Evolutionary conservation across 2,329 filamentous ascomycete genomes (phyloP), one percentile per base, ranked within the genome.

Genomic region (Pestalotiopsis sp.): DNA sequence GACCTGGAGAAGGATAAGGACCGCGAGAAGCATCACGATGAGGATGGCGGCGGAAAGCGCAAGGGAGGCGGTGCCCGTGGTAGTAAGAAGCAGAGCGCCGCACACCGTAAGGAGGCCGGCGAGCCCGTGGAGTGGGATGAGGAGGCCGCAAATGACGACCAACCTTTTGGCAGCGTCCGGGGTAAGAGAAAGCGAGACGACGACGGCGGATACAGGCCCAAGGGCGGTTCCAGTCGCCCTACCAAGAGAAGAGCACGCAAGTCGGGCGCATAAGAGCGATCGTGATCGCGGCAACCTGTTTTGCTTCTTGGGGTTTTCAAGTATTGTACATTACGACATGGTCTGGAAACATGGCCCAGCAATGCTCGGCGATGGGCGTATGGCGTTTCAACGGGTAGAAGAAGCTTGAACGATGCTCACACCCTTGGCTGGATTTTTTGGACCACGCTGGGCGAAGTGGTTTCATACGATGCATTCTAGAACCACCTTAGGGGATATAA

Each of bases 1-100:
- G 93, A 94, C 75, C 89, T 90, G 68, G 90, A 91, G 74, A 80
- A 81, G 38, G 78, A 80, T 66, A 74, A 91, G 73, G 79, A 80
- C 69, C 73, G 74, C 70, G 69, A 78, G 72, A 80, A 80, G 20
- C 78, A 83, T 65, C 77, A 75, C 20, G 72, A 66, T 68, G 72
- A 76, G 36, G 79, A 78, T 25, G 76, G 77, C 72, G 75, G 75
- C 27, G 74, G 75, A 25, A 78, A 79, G 73, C 74, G 77, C 60
- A 78, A 83, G 72, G 70, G 72, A 36, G 69, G 69, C 57, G 68
- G 66, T 11, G 49, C 70, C 72, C 78, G 70, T 73, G 81, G 72
- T 72, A 79, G 59, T 68, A 85, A 85, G 74, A 81, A 81, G 31
- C 78, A 78, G 72, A 79, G 79, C 56, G 79, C 80, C 60, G 76